Conservation (phyloP, 495 filamentous ascomycete genomes). For the Parachaetomium inaequale region DNA sequence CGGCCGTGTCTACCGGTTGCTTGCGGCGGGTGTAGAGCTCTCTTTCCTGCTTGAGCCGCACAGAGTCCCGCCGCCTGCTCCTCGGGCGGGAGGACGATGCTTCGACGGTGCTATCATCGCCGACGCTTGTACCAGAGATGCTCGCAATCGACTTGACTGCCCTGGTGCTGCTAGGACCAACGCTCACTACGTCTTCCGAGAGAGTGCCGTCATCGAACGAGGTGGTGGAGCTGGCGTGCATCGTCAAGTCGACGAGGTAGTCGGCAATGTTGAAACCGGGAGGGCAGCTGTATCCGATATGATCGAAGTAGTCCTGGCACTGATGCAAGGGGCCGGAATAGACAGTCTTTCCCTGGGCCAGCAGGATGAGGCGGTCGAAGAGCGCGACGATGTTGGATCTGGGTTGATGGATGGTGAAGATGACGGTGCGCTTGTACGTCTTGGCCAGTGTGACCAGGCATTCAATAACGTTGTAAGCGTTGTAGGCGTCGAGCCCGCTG, state of each 20-base stretch:
- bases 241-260: slow-evolving; percentile 93
- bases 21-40: slow-evolving; percentile 86
- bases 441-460: slow-evolving; percentile 93
- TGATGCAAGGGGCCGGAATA: slow-evolving; percentile 87
- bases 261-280: slow-evolving; percentile 99
- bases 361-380: slow-evolving; percentile 86
- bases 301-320: slow-evolving; percentile 90
- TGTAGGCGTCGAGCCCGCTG: slow-evolving; percentile 91
- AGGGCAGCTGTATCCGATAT: slow-evolving; percentile 84
- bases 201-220: slow-evolving; percentile 52
- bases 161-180: slow-evolving; percentile 79
- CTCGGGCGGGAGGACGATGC: slow-evolving; percentile 55
- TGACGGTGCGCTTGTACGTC: slow-evolving; percentile 91
- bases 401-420: slow-evolving; percentile 99
- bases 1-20: slow-evolving; percentile 60
- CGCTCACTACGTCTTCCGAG: slow-evolving; percentile 61
- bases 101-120: slow-evolving; percentile 43
- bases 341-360: slow-evolving; percentile 85
- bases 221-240: slow-evolving; percentile 66
- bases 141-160: slow-evolving; percentile 92
- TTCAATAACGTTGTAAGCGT: slow-evolving; percentile 96
- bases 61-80: slow-evolving; percentile 64
- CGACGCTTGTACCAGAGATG: slow-evolving; percentile 59
- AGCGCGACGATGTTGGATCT: slow-evolving; percentile 99
- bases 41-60: slow-evolving; percentile 78